These are phyloP conservation scores for Phytopythium aichiense DNA, from an alignment of 352 stramenopile species.

Conservation along the genomic window DNA sequence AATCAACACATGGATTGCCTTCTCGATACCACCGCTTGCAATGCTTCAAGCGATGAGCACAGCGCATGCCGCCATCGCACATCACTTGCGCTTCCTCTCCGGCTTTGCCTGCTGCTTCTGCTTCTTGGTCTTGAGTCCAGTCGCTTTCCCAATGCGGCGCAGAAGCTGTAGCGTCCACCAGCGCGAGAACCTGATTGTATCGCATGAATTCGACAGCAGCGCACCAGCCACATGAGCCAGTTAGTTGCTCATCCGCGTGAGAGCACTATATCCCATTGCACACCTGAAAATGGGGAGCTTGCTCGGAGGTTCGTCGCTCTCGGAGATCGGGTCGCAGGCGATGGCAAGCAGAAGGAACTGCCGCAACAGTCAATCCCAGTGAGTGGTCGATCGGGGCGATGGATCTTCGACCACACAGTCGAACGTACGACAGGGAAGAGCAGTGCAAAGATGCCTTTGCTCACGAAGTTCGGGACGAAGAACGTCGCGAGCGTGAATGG, in stretches of 20 bases:
- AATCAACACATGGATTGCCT: neutral
- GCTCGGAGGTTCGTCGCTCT: conserved; percentile 31
- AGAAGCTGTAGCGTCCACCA: conserved; percentile 84
- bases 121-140: conserved; percentile 74
- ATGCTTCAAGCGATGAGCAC: neutral
- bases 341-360: conserved; percentile 85
- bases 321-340: conserved; percentile 62
- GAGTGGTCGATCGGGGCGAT: neutral
- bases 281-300: conserved; percentile 81
- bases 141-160: conserved; percentile 74
- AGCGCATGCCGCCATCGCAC: neutral
- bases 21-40: neutral
- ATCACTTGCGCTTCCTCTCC: conserved; percentile 4
- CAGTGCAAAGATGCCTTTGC: conserved; percentile 86
- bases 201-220: neutral
- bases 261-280: neutral
- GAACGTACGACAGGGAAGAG: conserved; percentile 77
- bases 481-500: conserved; percentile 87
- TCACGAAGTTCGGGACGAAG: conserved; percentile 89
- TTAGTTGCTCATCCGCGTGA: neutral
- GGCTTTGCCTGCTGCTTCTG: conserved; percentile 20
- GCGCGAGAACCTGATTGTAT: conserved; percentile 50
- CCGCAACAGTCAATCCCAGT: neutral
- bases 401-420: neutral
- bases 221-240: neutral